Evolutionary conservation across 1,284 basidiomycete genomes (phyloP).

Genomic region (Malassezia globosa): DNA sequence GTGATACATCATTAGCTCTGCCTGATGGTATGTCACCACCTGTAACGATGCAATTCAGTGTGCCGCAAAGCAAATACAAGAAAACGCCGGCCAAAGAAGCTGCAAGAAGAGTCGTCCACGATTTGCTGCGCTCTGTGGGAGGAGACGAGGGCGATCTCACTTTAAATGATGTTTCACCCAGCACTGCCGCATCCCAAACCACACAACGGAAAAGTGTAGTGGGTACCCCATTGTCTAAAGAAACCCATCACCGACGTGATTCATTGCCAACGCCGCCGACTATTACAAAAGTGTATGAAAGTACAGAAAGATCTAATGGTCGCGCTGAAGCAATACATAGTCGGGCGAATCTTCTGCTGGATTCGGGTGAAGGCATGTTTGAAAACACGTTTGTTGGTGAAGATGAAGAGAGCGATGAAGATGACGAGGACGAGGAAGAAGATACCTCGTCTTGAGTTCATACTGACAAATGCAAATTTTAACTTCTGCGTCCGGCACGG

Average conservation of each 20-base stretch:
- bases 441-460: background rate
- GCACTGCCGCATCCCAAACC: background rate
- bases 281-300: constrained; percentile 14
- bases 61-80: constrained; percentile 59
- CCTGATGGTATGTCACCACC: constrained; percentile 70
- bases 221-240: constrained; percentile 26
- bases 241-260: constrained; percentile 22
- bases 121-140: constrained; percentile 38
- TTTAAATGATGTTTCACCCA: background rate
- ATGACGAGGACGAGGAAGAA: too few relatives aligned
- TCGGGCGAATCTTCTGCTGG: constrained; percentile 8
- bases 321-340: background rate
- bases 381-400: too few relatives aligned
- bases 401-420: constrained; percentile 17
- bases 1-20: constrained; percentile 50
- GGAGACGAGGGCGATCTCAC: constrained; percentile 10
- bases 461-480: too few relatives aligned
- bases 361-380: too few relatives aligned
- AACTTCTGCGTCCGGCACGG: background rate
- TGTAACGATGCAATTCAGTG: constrained; percentile 67
- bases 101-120: constrained; percentile 38
- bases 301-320: constrained; percentile 10
- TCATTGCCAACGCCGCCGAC: constrained; percentile 44
- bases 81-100: constrained; percentile 51
- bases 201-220: constrained; percentile 20